phyloP scores from a whole-genome alignment of 2,329 filamentous ascomycete species.

The Pseudogymnoascus sp. region DNA sequence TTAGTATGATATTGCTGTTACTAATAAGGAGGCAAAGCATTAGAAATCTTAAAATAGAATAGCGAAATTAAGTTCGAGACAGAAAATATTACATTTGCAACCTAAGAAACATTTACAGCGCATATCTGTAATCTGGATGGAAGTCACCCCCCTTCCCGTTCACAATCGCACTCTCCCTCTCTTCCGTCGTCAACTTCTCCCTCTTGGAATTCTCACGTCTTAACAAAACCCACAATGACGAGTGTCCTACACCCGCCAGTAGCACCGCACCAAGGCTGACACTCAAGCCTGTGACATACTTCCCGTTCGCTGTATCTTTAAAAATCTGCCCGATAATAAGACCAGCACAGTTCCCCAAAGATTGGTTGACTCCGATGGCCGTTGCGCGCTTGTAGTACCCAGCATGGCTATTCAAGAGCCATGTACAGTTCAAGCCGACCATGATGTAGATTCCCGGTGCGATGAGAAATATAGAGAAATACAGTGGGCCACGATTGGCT shows the following conservation, averaged over 20 bases:
- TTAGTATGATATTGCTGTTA: too few relatives aligned
- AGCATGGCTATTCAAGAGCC: slow-evolving; percentile 40
- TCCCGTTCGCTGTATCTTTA: slow-evolving; percentile 17
- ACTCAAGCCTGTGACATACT: slow-evolving; percentile 22
- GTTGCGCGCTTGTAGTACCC: slow-evolving; percentile 40
- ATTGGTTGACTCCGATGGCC: slow-evolving; percentile 39
- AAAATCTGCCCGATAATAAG: slow-evolving; percentile 15
- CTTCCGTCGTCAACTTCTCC: slow-evolving; percentile 19
- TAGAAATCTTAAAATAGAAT: neutral
- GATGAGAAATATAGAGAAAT: neutral
- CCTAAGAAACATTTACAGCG: slow-evolving; percentile 15
- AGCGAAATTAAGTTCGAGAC: neutral
- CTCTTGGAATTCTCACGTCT: slow-evolving; percentile 19
- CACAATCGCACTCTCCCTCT: slow-evolving; percentile 19
- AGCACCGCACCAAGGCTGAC: slow-evolving; percentile 20
- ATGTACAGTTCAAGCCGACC: slow-evolving; percentile 39
- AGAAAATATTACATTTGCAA: neutral
- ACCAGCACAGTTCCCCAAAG: slow-evolving; percentile 40
- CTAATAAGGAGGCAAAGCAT: too few relatives aligned
- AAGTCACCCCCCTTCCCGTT: slow-evolving; percentile 22
- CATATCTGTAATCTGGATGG: slow-evolving; percentile 21
- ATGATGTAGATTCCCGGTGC: slow-evolving; percentile 41
- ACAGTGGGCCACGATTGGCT: neutral
- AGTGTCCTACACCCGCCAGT: slow-evolving; percentile 20
- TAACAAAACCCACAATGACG: slow-evolving; percentile 19